Evolutionary conservation across 2,329 filamentous ascomycete species (phyloP).

Genomic region (Fusarium fujikuroi): DNA sequence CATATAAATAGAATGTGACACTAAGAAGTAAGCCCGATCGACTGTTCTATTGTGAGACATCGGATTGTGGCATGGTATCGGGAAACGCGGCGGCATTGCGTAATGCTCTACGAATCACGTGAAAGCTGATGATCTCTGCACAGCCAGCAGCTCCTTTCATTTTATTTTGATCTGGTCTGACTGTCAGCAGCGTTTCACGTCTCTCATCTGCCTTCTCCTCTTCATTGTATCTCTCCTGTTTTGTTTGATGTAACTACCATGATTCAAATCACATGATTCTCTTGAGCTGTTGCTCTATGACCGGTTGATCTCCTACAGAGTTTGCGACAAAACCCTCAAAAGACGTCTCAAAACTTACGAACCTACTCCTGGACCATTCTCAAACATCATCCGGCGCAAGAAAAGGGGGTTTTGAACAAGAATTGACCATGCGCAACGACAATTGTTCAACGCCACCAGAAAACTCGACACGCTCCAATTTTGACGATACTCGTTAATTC

Average conservation of each 20-base stretch:
- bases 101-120: conserved; percentile 31
- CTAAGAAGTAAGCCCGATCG: too few species aligned
- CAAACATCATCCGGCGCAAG: not conserved
- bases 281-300: not conserved
- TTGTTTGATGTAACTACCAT: not conserved
- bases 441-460: not conserved
- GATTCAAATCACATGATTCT: not conserved
- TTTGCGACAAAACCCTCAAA: not conserved
- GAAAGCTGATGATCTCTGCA: not conserved
- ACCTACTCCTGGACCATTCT: too few species aligned
- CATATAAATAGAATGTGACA: not conserved
- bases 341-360: not conserved
- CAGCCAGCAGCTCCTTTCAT: conserved; percentile 9
- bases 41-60: not conserved
- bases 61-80: not conserved
- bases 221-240: not conserved
- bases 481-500: not conserved
- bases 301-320: not conserved
- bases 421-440: not conserved
- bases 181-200: not conserved
- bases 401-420: not conserved
- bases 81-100: conserved; percentile 21
- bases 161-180: not conserved
- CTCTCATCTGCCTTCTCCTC: not conserved
- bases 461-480: not conserved